phyloP scores from a whole-genome alignment of 2,329 filamentous ascomycete genomes.

The Colletotrichum chlorophyti region DNA sequence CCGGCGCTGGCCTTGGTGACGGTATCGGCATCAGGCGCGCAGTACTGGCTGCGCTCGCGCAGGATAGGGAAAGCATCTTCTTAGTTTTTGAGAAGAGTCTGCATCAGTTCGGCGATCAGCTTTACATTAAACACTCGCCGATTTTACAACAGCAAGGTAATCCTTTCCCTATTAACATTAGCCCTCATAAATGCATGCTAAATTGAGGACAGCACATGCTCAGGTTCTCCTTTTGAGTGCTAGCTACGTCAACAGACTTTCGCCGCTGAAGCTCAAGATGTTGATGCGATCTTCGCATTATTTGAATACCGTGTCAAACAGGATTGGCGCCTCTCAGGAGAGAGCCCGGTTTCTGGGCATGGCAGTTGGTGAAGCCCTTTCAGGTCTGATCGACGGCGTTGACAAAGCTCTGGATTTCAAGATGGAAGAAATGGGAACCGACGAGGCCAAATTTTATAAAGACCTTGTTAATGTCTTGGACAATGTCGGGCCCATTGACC shows the following conservation, averaged over 20 bases:
- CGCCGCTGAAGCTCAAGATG: constrained; percentile 70
- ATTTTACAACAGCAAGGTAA: constrained; percentile 88
- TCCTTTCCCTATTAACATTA: constrained; percentile 24
- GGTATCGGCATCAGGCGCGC: constrained; percentile 72
- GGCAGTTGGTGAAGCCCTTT: constrained; percentile 79
- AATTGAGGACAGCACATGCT: constrained; percentile 67
- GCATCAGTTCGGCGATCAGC: constrained; percentile 79
- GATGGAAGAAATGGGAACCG: constrained; percentile 76
- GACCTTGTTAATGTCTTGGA: constrained; percentile 69
- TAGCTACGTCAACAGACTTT: constrained; percentile 74
- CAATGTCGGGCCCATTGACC: constrained; percentile 61
- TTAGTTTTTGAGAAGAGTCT: constrained; percentile 72
- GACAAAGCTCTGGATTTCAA: constrained; percentile 83
- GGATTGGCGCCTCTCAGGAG: constrained; percentile 77
- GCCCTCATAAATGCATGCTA: constrained; percentile 1
- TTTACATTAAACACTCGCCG: constrained; percentile 86
- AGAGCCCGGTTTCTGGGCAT: constrained; percentile 86
- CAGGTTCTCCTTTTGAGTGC: constrained; percentile 80
- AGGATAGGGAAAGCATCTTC: constrained; percentile 58
- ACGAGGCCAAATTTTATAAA: constrained; percentile 80
- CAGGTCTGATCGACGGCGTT: constrained; percentile 68
- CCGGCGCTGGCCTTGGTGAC: constrained; percentile 70
- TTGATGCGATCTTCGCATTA: constrained; percentile 77
- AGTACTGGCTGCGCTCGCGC: constrained; percentile 63
- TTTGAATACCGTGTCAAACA: constrained; percentile 82